These are phyloP conservation scores for Kuraishia ogatae DNA, from an alignment of 805 yeast genomes.

Conservation along the genomic window DNA sequence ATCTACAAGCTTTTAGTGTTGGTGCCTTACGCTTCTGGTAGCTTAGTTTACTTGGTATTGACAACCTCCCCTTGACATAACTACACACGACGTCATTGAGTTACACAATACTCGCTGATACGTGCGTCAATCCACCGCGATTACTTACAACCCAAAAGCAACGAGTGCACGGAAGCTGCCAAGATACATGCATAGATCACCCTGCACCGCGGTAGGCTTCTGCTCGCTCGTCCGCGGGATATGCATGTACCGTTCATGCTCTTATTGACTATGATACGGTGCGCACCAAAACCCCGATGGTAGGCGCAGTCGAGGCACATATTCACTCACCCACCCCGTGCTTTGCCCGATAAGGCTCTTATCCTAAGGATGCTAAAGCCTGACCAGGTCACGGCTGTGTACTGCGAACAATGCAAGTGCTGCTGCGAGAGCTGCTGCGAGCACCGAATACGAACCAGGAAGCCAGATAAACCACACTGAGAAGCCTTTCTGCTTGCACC, in stretches of 20 bases:
- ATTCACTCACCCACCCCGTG: neutral
- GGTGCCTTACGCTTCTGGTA: too few relatives aligned
- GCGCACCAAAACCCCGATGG: neutral
- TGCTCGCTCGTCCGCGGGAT: neutral
- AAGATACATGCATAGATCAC: neutral
- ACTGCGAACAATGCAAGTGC: neutral
- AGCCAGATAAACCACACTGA: neutral
- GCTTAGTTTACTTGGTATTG: too few relatives aligned
- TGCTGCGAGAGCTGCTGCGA: neutral
- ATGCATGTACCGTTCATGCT: neutral
- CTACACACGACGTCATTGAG: too few relatives aligned
- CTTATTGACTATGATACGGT: too few relatives aligned
- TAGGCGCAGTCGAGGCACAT: neutral
- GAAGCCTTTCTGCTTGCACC: neutral
- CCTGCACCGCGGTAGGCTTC: neutral
- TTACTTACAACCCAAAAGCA: too few relatives aligned
- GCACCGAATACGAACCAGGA: neutral
- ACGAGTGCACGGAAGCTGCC: neutral
- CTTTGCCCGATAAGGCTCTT: neutral
- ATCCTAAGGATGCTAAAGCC: neutral
- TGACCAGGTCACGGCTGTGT: neutral
- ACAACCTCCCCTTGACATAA: too few relatives aligned
- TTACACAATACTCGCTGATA: too few relatives aligned
- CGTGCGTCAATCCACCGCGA: too few relatives aligned
- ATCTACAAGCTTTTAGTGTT: too few relatives aligned